Conservation (phyloP, 2,329 filamentous ascomycete species). For the Biscogniauxia marginata region DNA sequence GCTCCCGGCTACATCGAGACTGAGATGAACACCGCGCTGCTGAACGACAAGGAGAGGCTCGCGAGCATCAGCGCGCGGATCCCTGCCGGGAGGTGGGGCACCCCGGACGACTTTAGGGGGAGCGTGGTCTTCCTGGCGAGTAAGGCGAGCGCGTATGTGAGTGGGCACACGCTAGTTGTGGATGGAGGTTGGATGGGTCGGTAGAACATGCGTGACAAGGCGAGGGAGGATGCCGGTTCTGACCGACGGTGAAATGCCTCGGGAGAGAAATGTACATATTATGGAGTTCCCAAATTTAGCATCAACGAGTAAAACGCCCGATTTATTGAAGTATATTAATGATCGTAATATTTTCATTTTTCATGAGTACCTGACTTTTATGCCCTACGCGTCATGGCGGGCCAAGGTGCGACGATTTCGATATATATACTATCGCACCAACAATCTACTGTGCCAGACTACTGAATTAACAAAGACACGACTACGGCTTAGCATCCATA, state of each 20-base stretch:
- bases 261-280: neutral
- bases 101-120: constrained; percentile 84
- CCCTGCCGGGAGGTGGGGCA: constrained; percentile 80
- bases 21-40: constrained; percentile 88
- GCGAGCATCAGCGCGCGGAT: constrained; percentile 77
- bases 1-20: constrained; percentile 88
- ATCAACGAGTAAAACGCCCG: neutral
- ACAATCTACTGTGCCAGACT: no score
- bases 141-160: constrained; percentile 75
- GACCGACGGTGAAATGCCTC: neutral
- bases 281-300: neutral
- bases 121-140: constrained; percentile 75
- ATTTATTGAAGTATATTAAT: no score
- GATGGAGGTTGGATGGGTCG: constrained; percentile 94
- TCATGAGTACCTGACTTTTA: no score
- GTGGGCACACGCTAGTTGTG: constrained; percentile 76
- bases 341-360: neutral
- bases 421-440: no score
- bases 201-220: no score
- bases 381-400: no score
- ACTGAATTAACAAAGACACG: no score
- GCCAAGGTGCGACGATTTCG: no score
- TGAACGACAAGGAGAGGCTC: constrained; percentile 68
- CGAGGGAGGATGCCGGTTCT: no score
- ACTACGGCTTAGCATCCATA: constrained; percentile 37